Percentiles rank a stretch among this genome's conserved stretches.
Evolutionary conservation across 306 rosid species (phyloP).

Genomic region (Abrus precatorius): DNA sequence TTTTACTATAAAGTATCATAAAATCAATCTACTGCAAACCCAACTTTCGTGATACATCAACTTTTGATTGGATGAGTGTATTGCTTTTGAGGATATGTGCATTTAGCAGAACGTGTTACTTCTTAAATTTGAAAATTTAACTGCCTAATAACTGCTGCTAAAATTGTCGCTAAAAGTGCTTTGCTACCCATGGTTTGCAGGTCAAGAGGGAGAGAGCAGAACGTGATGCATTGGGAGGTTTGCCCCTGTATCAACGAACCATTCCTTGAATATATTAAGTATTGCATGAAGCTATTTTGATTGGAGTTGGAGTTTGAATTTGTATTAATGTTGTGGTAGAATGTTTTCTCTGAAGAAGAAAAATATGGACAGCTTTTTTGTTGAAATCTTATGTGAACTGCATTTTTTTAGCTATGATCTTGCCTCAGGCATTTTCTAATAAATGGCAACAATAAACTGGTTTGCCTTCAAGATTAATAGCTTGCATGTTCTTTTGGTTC

Average conservation of each 20-base stretch:
- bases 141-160: neutral
- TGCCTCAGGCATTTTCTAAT: constrained; percentile 46
- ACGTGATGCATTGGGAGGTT: constrained; percentile 93
- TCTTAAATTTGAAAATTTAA: neutral
- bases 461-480: constrained; percentile 38
- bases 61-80: neutral
- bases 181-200: constrained; percentile 57
- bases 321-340: constrained; percentile 51
- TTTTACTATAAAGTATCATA: constrained; percentile 4
- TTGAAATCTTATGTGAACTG: constrained; percentile 47
- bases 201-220: constrained; percentile 91
- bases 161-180: constrained; percentile 34
- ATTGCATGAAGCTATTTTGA: constrained; percentile 51
- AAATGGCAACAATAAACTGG: constrained; percentile 48
- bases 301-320: constrained; percentile 51
- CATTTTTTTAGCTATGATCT: constrained; percentile 43
- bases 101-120: neutral
- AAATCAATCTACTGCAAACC: neutral
- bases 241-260: constrained; percentile 90
- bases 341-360: constrained; percentile 53
- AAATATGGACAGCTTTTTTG: constrained; percentile 45
- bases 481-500: neutral
- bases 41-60: neutral
- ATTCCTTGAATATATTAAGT: constrained; percentile 67
- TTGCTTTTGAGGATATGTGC: neutral